A percentile compares a stretch with the other conserved stretches of the same genome.
These are phyloP conservation scores for Neolecta irregularis DNA, from an alignment of 1,139 yeast genomes.

Conservation along the genomic window DNA sequence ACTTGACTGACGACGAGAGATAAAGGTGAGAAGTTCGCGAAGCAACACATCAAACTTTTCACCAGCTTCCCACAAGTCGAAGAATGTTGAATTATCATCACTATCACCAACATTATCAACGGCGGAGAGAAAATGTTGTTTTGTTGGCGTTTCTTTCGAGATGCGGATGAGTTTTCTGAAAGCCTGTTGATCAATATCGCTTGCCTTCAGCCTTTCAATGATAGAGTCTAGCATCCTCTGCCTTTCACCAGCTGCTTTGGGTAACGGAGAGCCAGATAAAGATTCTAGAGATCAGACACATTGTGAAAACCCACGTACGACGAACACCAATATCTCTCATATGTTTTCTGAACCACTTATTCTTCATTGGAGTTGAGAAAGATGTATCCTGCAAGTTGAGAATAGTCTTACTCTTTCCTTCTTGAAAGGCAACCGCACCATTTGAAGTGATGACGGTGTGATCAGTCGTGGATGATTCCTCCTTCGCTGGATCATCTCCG, in stretches of 20 bases:
- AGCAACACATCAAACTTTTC: slow-evolving; percentile 8
- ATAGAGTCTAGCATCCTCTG: slow-evolving; percentile 4
- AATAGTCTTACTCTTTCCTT: too few relatives aligned
- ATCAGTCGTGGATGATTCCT: too few relatives aligned
- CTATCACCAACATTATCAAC: neutral
- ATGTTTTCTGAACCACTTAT: slow-evolving; percentile 9
- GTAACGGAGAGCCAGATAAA: slow-evolving; percentile 11
- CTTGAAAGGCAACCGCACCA: too few relatives aligned
- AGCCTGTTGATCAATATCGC: slow-evolving; percentile 7
- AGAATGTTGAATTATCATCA: slow-evolving; percentile 1
- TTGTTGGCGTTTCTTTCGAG: slow-evolving; percentile 7
- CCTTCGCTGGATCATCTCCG: too few relatives aligned
- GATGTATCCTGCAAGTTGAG: too few relatives aligned
- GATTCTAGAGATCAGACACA: too few relatives aligned
- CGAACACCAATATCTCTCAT: too few relatives aligned
- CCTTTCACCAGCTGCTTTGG: slow-evolving; percentile 6
- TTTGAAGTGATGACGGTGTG: too few relatives aligned
- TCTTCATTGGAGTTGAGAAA: too few relatives aligned
- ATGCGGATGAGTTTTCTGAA: slow-evolving; percentile 10
- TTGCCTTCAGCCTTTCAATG: slow-evolving; percentile 4
- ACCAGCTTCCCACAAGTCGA: slow-evolving; percentile 12
- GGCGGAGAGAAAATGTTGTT: too few relatives aligned
- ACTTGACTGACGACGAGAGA: too few relatives aligned
- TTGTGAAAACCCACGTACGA: too few relatives aligned
- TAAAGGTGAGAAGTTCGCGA: neutral